Percentiles rank a stretch among this genome's conserved stretches.
Conservation (phyloP, 106 monocot genomes). For the Dendrobium catenatum region DNA sequence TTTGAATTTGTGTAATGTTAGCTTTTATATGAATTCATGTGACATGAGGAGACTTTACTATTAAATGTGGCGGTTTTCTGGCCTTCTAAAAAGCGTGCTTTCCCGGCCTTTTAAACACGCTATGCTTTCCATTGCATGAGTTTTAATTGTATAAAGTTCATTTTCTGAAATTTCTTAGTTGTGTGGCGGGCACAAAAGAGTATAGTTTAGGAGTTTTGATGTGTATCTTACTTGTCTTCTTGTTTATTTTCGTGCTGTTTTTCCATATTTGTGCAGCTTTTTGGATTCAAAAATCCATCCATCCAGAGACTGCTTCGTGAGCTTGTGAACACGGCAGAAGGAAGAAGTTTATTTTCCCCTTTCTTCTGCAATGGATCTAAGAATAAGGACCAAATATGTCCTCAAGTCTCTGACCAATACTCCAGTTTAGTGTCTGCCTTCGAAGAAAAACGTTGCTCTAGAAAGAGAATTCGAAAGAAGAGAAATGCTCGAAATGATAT, state of each 20-base stretch:
- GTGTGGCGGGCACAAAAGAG: neutral
- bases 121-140: neutral
- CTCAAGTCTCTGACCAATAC: constrained; percentile 9
- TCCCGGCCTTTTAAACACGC: neutral
- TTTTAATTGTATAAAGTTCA: neutral
- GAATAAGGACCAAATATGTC: constrained; percentile 6
- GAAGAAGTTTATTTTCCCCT: constrained; percentile 18
- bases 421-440: constrained; percentile 26
- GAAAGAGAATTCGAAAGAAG: constrained; percentile 42
- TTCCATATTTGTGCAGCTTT: constrained; percentile 51
- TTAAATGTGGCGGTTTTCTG: neutral
- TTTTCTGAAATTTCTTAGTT: no score
- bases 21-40: neutral
- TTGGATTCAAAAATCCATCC: constrained; percentile 85
- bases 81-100: neutral
- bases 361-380: constrained; percentile 9
- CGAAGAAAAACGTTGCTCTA: constrained; percentile 22
- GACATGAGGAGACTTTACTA: neutral
- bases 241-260: constrained; percentile 1
- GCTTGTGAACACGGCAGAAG: constrained; percentile 38
- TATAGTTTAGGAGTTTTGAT: neutral
- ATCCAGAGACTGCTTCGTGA: constrained; percentile 90
- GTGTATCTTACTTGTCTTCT: neutral
- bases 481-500: constrained; percentile 1
- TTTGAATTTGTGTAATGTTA: neutral